phyloP scores from a whole-genome alignment of 306 rosid genomes.

The Prunus persica region DNA sequence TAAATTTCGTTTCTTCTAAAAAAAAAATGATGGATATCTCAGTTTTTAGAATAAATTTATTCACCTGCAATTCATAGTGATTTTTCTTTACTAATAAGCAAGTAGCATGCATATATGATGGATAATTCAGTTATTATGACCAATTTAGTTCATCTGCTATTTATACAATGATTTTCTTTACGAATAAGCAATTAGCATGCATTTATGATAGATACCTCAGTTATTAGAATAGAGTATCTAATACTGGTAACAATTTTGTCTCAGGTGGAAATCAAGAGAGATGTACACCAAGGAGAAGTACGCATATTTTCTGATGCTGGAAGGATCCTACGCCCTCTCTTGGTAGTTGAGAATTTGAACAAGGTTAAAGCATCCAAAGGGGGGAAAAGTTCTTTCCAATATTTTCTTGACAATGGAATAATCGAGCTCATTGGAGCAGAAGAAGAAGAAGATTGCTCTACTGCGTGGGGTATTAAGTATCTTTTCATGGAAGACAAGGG shows the following conservation, averaged over 20 bases:
- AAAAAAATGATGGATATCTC: neutral
- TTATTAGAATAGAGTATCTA: neutral
- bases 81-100: neutral
- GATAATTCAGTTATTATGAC: neutral
- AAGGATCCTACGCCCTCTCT: constrained; percentile 89
- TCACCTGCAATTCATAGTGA: neutral
- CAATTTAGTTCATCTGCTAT: neutral
- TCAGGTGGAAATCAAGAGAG: constrained; percentile 92
- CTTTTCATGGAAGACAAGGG: constrained; percentile 55
- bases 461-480: constrained; percentile 73
- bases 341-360: constrained; percentile 67
- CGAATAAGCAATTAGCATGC: neutral
- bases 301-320: constrained; percentile 89
- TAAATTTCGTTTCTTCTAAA: too few relatives aligned
- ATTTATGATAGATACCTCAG: neutral
- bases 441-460: constrained; percentile 91
- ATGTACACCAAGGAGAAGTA: constrained; percentile 64
- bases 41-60: neutral
- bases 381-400: constrained; percentile 45
- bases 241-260: constrained; percentile 10
- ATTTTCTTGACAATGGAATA: constrained; percentile 68
- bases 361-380: constrained; percentile 55
- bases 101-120: neutral
- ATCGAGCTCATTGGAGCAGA: constrained; percentile 86
- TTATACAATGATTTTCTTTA: neutral